Conservation (phyloP, 2,329 filamentous ascomycete species). For the Scopulariopsis brevicaulis region DNA sequence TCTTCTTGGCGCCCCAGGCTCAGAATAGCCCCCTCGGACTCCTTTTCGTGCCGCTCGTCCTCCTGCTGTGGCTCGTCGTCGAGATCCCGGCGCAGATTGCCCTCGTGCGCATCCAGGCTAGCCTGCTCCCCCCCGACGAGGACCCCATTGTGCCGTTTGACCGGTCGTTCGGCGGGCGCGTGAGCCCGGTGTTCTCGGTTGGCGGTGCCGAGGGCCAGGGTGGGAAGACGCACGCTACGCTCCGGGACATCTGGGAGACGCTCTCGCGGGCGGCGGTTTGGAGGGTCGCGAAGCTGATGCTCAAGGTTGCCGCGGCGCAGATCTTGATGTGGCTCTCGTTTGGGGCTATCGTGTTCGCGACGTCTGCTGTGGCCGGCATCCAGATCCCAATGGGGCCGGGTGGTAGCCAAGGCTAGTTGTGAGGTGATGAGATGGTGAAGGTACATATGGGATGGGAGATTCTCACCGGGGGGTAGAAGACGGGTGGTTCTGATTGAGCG, state of each 20-base stretch:
- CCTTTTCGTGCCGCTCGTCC: slow-evolving; percentile 8
- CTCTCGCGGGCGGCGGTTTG: slow-evolving; percentile 64
- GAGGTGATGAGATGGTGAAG: background rate
- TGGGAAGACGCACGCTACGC: slow-evolving; percentile 58
- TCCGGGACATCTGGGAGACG: slow-evolving; percentile 67
- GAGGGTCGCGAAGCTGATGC: slow-evolving; percentile 47
- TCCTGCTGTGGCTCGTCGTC: slow-evolving; percentile 25
- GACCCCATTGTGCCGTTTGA: slow-evolving; percentile 87
- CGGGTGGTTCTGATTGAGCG: background rate
- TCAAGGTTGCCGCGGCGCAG: slow-evolving; percentile 18
- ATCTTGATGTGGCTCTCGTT: background rate
- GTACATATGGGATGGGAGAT: no score
- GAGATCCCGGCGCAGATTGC: slow-evolving; percentile 33
- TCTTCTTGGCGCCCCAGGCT: slow-evolving; percentile 8
- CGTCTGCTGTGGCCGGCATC: background rate
- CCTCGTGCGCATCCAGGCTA: slow-evolving; percentile 75
- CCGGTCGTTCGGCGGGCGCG: slow-evolving; percentile 68
- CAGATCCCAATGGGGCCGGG: background rate
- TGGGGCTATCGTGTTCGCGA: background rate
- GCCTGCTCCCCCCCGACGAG: slow-evolving; percentile 68
- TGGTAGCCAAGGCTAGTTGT: background rate
- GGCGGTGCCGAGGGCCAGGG: background rate
- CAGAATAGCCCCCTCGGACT: slow-evolving; percentile 18
- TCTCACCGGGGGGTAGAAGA: background rate
- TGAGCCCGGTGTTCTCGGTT: slow-evolving; percentile 38